phyloP scores from a whole-genome alignment of 495 filamentous ascomycete species.

The Pyrenula aspistea region DNA sequence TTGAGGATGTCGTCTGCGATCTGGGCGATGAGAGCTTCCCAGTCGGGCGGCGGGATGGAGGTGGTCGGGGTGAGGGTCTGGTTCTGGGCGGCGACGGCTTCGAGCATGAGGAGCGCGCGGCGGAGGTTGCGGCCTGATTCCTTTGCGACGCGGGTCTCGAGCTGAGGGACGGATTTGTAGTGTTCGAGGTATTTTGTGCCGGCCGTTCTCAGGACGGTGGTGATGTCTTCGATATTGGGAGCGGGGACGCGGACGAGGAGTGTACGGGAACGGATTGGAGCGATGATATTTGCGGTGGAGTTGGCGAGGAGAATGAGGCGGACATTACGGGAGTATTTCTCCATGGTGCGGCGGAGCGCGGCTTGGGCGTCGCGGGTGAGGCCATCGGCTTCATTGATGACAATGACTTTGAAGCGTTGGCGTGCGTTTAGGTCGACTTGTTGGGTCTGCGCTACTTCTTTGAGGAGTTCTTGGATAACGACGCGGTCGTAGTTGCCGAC shows the following conservation, averaged over 20 bases:
- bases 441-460: constrained; percentile 96
- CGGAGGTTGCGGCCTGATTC: constrained; percentile 89
- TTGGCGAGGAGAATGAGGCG: constrained; percentile 86
- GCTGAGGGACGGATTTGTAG: constrained; percentile 52
- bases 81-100: constrained; percentile 95
- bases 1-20: constrained; percentile 84
- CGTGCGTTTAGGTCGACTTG: constrained; percentile 84
- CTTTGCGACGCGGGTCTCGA: constrained; percentile 76
- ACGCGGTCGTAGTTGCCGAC: constrained; percentile 96
- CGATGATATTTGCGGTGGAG: constrained; percentile 93
- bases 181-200: constrained; percentile 54
- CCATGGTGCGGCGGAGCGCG: constrained; percentile 90
- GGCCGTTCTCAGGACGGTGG: constrained; percentile 57
- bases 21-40: constrained; percentile 79
- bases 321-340: constrained; percentile 95
- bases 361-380: constrained; percentile 91
- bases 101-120: constrained; percentile 84
- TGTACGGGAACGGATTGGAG: constrained; percentile 81
- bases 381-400: constrained; percentile 98
- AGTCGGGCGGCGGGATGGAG: constrained; percentile 86
- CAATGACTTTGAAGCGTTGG: constrained; percentile 94
- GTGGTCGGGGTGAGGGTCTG: constrained; percentile 85
- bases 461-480: constrained; percentile 87
- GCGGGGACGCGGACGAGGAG: constrained; percentile 86
- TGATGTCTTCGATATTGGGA: constrained; percentile 75